phyloP scores from a whole-genome alignment of 768 basidiomycete genomes.

The Boletus vinaceobasis region DNA sequence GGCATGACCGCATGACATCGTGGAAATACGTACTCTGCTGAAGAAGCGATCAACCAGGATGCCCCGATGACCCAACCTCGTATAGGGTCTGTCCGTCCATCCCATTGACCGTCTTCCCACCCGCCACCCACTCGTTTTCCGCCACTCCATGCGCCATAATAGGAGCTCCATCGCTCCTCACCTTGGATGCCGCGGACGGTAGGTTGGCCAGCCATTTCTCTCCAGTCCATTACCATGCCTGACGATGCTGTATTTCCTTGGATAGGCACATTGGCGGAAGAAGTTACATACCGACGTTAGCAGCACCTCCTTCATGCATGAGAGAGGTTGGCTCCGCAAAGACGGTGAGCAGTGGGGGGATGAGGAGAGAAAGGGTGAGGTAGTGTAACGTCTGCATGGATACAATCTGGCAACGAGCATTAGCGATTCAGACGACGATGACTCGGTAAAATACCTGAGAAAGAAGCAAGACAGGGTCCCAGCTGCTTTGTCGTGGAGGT shows the following conservation, averaged over 20 bases:
- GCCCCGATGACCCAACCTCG: constrained; percentile 89
- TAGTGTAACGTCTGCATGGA: constrained; percentile 93
- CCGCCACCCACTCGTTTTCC: constrained; percentile 68
- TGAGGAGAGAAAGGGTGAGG: constrained; percentile 76
- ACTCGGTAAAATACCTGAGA: constrained; percentile 59
- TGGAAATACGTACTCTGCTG: constrained; percentile 71
- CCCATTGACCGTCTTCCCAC: constrained; percentile 50
- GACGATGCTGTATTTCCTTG: constrained; percentile 5
- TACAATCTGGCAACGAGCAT: constrained; percentile 62
- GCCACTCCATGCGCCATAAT: constrained; percentile 76
- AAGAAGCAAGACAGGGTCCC: constrained; percentile 87
- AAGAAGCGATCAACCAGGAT: constrained; percentile 81
- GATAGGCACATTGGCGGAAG: background rate
- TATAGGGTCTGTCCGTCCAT: constrained; percentile 68
- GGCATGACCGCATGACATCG: background rate
- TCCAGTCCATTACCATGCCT: constrained; percentile 98
- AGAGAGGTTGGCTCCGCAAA: constrained; percentile 74
- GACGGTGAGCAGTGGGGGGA: constrained; percentile 72
- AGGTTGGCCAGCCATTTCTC: constrained; percentile 85
- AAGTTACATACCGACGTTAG: constrained; percentile 64
- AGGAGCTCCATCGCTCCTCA: constrained; percentile 61
- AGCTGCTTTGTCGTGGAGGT: constrained; percentile 49
- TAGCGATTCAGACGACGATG: background rate
- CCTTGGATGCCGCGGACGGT: constrained; percentile 68
- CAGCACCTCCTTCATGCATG: constrained; percentile 71